Conservation (phyloP, 345 rosid genomes). For the Citropsis articulata region DNA sequence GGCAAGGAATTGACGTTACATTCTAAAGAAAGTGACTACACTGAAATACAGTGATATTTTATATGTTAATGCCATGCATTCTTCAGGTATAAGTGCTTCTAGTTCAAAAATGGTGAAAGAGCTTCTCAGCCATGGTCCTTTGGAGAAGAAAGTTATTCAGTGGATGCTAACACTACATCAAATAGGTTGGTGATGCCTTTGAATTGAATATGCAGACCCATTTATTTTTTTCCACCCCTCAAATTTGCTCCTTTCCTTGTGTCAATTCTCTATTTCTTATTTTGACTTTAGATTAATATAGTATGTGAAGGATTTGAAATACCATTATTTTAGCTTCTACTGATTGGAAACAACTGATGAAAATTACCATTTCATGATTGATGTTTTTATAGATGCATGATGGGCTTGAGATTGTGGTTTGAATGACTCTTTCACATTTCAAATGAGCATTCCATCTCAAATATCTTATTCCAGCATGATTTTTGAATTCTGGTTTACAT, state of each 20-base stretch:
- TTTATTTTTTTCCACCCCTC: neutral
- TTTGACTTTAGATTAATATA: neutral
- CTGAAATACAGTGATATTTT: conserved; percentile 12
- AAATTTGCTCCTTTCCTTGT: neutral
- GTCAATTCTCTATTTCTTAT: neutral
- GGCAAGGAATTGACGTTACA: conserved; percentile 28
- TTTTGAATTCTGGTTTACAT: neutral
- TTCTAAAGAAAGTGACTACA: conserved; percentile 15
- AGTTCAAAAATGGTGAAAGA: conserved; percentile 51
- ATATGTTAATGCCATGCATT: conserved; percentile 14
- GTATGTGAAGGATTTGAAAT: conserved; percentile 3
- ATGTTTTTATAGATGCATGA: neutral
- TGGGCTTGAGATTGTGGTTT: neutral
- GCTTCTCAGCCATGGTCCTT: conserved; percentile 47
- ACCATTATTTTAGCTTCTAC: neutral
- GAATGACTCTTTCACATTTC: neutral
- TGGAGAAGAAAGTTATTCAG: conserved; percentile 76
- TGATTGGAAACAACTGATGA: neutral
- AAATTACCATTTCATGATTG: neutral
- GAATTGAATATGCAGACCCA: conserved; percentile 1
- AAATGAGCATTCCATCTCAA: neutral
- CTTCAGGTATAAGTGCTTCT: conserved; percentile 33
- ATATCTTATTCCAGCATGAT: neutral
- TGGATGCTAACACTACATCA: conserved; percentile 93
- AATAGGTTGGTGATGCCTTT: conserved; percentile 62